These are phyloP conservation scores for Aaosphaeria arxii DNA, from an alignment of 2,329 filamentous ascomycete species.

Conservation along the genomic window DNA sequence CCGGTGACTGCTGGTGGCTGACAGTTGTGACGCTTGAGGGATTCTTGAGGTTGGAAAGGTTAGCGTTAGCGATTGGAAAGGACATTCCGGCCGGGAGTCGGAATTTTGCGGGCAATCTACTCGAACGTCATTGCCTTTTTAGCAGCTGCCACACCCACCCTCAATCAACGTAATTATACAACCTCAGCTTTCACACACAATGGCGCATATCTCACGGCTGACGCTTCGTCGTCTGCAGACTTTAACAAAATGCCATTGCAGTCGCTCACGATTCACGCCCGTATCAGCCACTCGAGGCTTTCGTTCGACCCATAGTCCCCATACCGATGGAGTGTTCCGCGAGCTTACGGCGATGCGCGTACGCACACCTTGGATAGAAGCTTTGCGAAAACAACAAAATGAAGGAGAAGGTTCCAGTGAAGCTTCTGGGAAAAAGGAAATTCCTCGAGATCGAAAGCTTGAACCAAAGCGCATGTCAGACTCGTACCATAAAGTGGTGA, in stretches of 20 bases:
- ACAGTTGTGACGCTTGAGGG: neutral
- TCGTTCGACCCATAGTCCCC: conserved; percentile 19
- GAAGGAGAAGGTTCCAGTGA: conserved; percentile 28
- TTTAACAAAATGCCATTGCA: conserved; percentile 5
- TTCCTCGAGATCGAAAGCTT: conserved; percentile 53
- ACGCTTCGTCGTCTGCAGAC: conserved; percentile 15
- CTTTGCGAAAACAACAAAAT: conserved; percentile 53
- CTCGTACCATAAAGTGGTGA: conserved; percentile 57
- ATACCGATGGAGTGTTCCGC: conserved; percentile 59
- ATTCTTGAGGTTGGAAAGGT: neutral
- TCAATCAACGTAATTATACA: too few relatives aligned
- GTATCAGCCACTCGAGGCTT: conserved; percentile 12
- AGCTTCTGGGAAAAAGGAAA: conserved; percentile 29
- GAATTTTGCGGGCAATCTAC: too few relatives aligned
- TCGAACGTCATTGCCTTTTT: too few relatives aligned
- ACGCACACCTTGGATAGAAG: conserved; percentile 68
- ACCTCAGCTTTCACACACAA: conserved; percentile 5
- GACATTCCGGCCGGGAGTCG: too few relatives aligned
- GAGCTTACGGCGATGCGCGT: conserved; percentile 47
- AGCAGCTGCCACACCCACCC: too few relatives aligned
- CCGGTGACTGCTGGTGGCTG: neutral
- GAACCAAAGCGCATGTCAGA: conserved; percentile 68
- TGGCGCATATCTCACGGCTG: conserved; percentile 14
- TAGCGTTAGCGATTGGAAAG: too few relatives aligned
- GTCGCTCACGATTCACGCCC: neutral